These are phyloP conservation scores for Paragyromitra xinjiangensis DNA, from an alignment of 495 filamentous ascomycete genomes.

Conservation along the genomic window DNA sequence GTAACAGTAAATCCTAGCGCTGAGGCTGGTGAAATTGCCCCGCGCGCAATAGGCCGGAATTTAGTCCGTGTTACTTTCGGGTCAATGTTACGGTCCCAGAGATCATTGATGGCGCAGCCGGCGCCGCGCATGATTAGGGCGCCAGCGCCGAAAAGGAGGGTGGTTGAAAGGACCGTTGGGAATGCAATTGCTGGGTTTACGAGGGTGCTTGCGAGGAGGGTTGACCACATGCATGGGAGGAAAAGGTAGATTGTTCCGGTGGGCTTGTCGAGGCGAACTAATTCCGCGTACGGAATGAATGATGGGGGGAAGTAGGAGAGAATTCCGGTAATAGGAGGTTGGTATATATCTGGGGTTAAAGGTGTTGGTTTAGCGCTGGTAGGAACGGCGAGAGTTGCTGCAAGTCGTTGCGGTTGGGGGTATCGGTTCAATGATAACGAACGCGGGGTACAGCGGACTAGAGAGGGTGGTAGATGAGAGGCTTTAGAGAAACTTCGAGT, in stretches of 20 bases:
- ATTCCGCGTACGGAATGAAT: slow-evolving; percentile 91
- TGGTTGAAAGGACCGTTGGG: slow-evolving; percentile 68
- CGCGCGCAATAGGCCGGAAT: slow-evolving; percentile 86
- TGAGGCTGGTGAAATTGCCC: slow-evolving; percentile 76
- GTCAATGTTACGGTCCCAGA: slow-evolving; percentile 95
- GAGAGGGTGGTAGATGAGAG: slow-evolving; percentile 2
- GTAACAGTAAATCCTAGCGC: slow-evolving; percentile 83
- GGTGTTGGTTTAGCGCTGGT: slow-evolving; percentile 43
- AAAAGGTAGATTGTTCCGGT: slow-evolving; percentile 94
- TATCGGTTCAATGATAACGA: slow-evolving; percentile 1
- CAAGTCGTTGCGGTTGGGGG: slow-evolving; percentile 20
- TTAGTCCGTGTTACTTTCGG: slow-evolving; percentile 87
- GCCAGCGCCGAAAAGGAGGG: slow-evolving; percentile 81
- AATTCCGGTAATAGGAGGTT: slow-evolving; percentile 76
- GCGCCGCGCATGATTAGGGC: slow-evolving; percentile 96
- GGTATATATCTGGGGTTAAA: slow-evolving; percentile 62
- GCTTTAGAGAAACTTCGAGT: slow-evolving; percentile 34
- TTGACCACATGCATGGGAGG: slow-evolving; percentile 93
- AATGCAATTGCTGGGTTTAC: slow-evolving; percentile 68
- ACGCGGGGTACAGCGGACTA: slow-evolving; percentile 11
- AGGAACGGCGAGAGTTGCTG: slow-evolving; percentile 47
- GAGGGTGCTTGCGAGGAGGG: slow-evolving; percentile 70
- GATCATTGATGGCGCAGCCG: slow-evolving; percentile 97
- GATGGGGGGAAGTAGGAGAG: slow-evolving; percentile 77
- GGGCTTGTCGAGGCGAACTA: slow-evolving; percentile 92